Evolutionary conservation across 768 basidiomycete species (phyloP), one percentile per base, ranked within the genome.

Genomic region (Termitomyces sp.): DNA sequence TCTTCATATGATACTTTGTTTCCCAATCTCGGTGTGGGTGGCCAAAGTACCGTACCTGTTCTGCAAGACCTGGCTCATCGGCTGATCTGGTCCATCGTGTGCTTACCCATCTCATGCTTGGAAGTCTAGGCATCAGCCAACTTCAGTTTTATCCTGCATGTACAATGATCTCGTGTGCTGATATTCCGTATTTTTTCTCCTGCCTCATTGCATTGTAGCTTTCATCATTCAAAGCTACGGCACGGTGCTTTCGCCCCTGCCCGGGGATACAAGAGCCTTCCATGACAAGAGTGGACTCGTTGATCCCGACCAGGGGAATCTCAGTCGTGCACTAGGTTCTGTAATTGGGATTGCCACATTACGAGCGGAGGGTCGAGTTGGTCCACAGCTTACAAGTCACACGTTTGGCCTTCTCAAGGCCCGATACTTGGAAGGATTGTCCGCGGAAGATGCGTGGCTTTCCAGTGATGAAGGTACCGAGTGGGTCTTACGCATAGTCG

Each of bases 401-500:
- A 87, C 90, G 49, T 94, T 92, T 71, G 94, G 94, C 13, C 81
- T 96, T 64, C 85, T 94, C 68, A 96, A 95, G 72, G 90, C 91
- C 22, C 87, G 88, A 55, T 67, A 81, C 48, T 76, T 77, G 46
- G 80, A 82, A 53, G 79, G 80, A 36, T 76, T 84, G 62, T 85
- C 74, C 63, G 80, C 82, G 64, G 90, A 89, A 71, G 91, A 93
- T 69, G 78, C 74, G 57, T 95, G 88, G 87, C 81, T 95, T 40
- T 79, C 89, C 24, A 89, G 82, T 59, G 93, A 94, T 68, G 89
- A 93, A 71, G 93, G 93, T 34, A 83, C 89, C 20, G 89, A 89
- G 74, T 95, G 93, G 93, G 86, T 95, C 51, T 77, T 95, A 66
- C 85, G 87, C 67, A 88, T 83, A 48, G 84, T 93, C 53, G 93